These are phyloP conservation scores for Pythium sp. DNA, from an alignment of 352 stramenopile species.

Conservation along the genomic window DNA sequence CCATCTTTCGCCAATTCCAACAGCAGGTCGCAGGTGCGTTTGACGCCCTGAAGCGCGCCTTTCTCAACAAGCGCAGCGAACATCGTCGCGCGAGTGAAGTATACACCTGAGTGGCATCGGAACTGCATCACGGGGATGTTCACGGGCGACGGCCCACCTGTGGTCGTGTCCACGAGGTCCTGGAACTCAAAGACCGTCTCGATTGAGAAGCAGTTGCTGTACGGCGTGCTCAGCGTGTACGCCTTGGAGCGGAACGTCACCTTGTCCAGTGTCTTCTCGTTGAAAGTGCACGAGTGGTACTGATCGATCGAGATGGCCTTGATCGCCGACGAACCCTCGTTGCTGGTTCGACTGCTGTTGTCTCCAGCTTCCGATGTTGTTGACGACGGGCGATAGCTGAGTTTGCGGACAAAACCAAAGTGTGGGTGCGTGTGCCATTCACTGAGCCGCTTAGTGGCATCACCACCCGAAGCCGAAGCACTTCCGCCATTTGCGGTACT, in stretches of 20 bases:
- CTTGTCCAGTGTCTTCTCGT: slow-evolving; percentile 36
- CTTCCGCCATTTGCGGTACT: not conserved
- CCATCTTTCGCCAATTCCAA: slow-evolving; percentile 22
- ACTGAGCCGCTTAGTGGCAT: slow-evolving; percentile 17
- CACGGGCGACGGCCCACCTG: slow-evolving; percentile 13
- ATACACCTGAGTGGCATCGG: slow-evolving; percentile 25
- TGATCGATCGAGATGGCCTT: slow-evolving; percentile 55
- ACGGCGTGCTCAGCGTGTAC: slow-evolving; percentile 60
- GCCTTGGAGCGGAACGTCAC: slow-evolving; percentile 52
- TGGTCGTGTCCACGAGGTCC: slow-evolving; percentile 23
- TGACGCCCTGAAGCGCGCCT: slow-evolving; percentile 28
- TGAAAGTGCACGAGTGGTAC: slow-evolving; percentile 47
- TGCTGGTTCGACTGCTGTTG: not conserved
- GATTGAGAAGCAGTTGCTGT: slow-evolving; percentile 66
- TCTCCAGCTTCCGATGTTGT: slow-evolving; percentile 4
- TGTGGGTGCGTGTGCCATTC: slow-evolving; percentile 54
- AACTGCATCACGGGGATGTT: slow-evolving; percentile 22
- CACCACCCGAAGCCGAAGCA: not conserved
- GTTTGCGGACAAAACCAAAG: slow-evolving; percentile 53
- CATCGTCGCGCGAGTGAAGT: slow-evolving; percentile 28
- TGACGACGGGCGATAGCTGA: slow-evolving; percentile 36
- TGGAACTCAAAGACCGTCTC: slow-evolving; percentile 54
- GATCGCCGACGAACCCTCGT: slow-evolving; percentile 14
- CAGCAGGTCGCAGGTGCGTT: slow-evolving; percentile 24
- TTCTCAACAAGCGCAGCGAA: slow-evolving; percentile 28